Evolutionary conservation across 2,329 filamentous ascomycete genomes (phyloP).

Genomic region (Cryphonectria parasitica): DNA sequence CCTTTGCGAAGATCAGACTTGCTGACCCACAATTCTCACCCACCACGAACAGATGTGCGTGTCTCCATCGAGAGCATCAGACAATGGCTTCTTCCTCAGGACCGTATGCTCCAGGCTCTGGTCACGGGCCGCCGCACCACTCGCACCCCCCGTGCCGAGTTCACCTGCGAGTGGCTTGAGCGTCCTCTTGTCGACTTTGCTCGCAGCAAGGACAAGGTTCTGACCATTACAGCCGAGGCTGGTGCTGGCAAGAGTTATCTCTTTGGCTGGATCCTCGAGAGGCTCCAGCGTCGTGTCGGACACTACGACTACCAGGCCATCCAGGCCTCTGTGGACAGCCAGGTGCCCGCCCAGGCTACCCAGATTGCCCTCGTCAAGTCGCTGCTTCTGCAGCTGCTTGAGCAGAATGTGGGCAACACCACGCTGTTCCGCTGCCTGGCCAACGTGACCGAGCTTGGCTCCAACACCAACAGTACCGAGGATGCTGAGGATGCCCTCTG

Average conservation of each 20-base stretch:
- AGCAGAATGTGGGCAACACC: slow-evolving; percentile 30
- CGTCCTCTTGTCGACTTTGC: slow-evolving; percentile 29
- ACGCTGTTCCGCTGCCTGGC: slow-evolving; percentile 29
- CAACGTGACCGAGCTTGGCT: slow-evolving; percentile 30
- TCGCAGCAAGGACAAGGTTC: slow-evolving; percentile 26
- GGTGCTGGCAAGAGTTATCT: slow-evolving; percentile 29
- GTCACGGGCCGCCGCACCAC: slow-evolving; percentile 27
- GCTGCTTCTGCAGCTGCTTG: slow-evolving; percentile 28
- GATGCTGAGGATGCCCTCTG: slow-evolving; percentile 34
- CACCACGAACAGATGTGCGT: slow-evolving; percentile 23
- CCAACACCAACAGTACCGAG: slow-evolving; percentile 35
- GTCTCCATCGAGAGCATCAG: slow-evolving; percentile 30
- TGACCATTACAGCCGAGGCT: slow-evolving; percentile 29
- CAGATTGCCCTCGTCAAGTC: slow-evolving; percentile 30
- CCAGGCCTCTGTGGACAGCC: slow-evolving; percentile 29
- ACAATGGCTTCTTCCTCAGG: slow-evolving; percentile 30
- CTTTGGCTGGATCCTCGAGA: slow-evolving; percentile 29
- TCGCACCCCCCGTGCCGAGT: slow-evolving; percentile 28
- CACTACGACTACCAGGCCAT: slow-evolving; percentile 29
- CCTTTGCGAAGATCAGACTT: not conserved
- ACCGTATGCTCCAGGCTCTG: slow-evolving; percentile 27
- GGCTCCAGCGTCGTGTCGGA: slow-evolving; percentile 28
- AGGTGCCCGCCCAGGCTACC: slow-evolving; percentile 28
- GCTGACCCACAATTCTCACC: slow-evolving; percentile 19
- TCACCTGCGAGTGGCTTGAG: slow-evolving; percentile 30